These are phyloP conservation scores for Globisporangium radiosum DNA, from an alignment of 352 stramenopile species.

Conservation along the genomic window DNA sequence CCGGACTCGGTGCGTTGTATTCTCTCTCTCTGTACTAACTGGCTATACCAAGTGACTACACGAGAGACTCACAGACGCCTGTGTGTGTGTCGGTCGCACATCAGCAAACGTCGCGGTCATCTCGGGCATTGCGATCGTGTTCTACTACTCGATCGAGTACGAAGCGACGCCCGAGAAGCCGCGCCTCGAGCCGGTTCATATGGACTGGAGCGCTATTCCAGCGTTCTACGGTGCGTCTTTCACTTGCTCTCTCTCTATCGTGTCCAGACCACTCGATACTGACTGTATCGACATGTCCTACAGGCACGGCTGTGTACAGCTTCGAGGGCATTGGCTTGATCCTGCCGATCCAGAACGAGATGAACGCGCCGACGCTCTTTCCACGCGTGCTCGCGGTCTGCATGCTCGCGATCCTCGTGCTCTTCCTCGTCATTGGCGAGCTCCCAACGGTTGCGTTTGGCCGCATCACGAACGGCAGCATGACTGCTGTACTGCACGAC, in stretches of 20 bases:
- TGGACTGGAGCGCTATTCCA: constrained; percentile 38
- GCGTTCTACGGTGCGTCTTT: constrained; percentile 50
- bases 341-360: constrained; percentile 75
- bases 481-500: constrained; percentile 67
- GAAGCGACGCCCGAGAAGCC: constrained; percentile 28
- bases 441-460: constrained; percentile 66
- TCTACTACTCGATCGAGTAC: constrained; percentile 75
- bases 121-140: constrained; percentile 68
- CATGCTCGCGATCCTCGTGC: constrained; percentile 65
- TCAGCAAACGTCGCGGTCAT: constrained; percentile 60
- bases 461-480: constrained; percentile 64
- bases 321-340: constrained; percentile 79
- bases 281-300: background rate
- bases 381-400: constrained; percentile 41
- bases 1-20: constrained; percentile 32
- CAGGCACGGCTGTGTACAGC: constrained; percentile 70
- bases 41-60: background rate
- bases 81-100: background rate
- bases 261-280: too few relatives aligned
- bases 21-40: background rate
- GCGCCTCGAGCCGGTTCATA: constrained; percentile 12
- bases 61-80: too few relatives aligned
- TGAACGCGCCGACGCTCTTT: constrained; percentile 50
- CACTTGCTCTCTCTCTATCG: background rate
- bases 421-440: constrained; percentile 71